Percentiles rank a stretch among this genome's conserved stretches.
phyloP scores from a whole-genome alignment of 2,329 filamentous ascomycete genomes.

The Penicillium sp. region DNA sequence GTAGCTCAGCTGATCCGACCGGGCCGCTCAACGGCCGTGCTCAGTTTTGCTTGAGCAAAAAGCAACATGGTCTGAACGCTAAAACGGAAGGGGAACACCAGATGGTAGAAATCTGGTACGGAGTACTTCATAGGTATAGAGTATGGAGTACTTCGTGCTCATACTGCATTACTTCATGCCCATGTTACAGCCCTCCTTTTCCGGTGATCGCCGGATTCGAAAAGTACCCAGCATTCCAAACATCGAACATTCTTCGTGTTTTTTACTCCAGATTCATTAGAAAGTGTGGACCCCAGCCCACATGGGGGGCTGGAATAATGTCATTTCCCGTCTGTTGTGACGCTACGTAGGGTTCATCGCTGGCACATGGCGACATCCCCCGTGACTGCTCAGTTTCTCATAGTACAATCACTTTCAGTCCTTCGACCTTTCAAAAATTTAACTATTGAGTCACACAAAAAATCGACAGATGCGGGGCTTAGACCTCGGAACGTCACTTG shows the following conservation, averaged over 20 bases:
- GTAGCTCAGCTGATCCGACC: no score
- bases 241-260: slow-evolving; percentile 9
- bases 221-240: slow-evolving; percentile 5
- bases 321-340: not conserved
- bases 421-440: not conserved
- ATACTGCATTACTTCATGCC: not conserved
- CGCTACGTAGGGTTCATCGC: not conserved
- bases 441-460: not conserved
- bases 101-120: no score
- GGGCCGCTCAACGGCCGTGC: no score
- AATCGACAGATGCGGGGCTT: not conserved
- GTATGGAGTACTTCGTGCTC: no score
- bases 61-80: no score
- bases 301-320: not conserved
- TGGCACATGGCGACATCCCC: not conserved
- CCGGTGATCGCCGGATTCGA: slow-evolving; percentile 6
- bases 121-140: no score
- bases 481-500: not conserved
- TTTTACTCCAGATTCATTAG: not conserved
- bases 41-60: no score
- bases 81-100: no score
- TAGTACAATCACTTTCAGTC: not conserved
- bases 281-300: not conserved
- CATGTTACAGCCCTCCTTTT: slow-evolving; percentile 3
- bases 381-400: not conserved